phyloP scores from a whole-genome alignment of 768 basidiomycete species.

The Kwoniella dejecticola region DNA sequence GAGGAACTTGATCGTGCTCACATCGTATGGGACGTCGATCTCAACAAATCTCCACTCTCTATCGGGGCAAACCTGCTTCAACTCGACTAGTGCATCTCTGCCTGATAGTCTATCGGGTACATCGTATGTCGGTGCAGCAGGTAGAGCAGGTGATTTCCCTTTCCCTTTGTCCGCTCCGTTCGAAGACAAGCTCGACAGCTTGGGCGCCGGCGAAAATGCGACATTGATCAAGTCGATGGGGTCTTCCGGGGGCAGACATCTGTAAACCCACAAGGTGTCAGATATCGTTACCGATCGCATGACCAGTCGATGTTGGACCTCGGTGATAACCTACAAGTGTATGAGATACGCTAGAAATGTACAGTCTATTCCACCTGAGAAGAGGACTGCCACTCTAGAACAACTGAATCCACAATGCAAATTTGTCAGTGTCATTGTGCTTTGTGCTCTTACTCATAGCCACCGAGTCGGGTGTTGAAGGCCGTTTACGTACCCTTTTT shows the following conservation, averaged over 20 bases:
- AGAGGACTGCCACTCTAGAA: conserved; percentile 73
- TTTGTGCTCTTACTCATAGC: too few relatives aligned
- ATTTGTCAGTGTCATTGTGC: too few relatives aligned
- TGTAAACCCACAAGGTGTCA: too few relatives aligned
- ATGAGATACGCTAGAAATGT: conserved; percentile 79
- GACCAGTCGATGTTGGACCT: too few relatives aligned
- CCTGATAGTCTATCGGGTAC: conserved; percentile 91
- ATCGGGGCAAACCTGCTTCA: conserved; percentile 72
- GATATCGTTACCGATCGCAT: too few relatives aligned
- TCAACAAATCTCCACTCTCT: conserved; percentile 92
- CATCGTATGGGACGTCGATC: conserved; percentile 78
- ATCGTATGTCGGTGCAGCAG: conserved; percentile 59
- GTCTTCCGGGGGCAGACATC: conserved; percentile 72
- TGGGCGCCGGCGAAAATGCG: conserved; percentile 62
- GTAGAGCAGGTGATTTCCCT: conserved; percentile 8
- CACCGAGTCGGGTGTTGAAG: too few relatives aligned
- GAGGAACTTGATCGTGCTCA: conserved; percentile 49
- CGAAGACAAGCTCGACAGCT: too few relatives aligned
- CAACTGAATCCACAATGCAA: conserved; percentile 55
- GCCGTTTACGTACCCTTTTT: conserved; percentile 19
- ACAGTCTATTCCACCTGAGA: conserved; percentile 95
- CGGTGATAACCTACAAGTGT: conserved; percentile 62
- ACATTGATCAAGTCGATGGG: conserved; percentile 92
- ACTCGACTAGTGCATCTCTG: conserved; percentile 72
- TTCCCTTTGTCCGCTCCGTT: conserved; percentile 52